Evolutionary conservation across 1,139 yeast species (phyloP), one percentile per base, ranked within the genome.

Genomic region (Taiozyma sp.): DNA sequence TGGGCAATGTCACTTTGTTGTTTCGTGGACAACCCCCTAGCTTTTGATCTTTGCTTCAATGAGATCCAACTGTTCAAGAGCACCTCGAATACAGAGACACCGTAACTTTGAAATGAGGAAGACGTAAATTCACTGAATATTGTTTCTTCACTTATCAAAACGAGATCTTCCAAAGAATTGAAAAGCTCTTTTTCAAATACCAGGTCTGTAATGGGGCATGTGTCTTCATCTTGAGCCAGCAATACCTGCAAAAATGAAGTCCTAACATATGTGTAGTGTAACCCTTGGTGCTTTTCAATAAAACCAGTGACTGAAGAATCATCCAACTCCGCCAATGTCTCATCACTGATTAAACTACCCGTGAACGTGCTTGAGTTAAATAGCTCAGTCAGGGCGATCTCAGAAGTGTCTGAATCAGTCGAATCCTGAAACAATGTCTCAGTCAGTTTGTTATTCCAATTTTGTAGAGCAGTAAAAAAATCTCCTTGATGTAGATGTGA

Each of bases 81-180:
- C 0, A 84, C 58, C 59, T 88, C 96, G 56, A 74, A 76, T 0
- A 85, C 62, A 0, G 80, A 70, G 22, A 70, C 54, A 2, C 48
- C 39, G 30, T 29, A 36, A 13, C 32, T 29, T 9, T 22, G 27
- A n/a, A 43, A n/a, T 5, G 43, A 40, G 10, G 43, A 40, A 14
- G 28, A 22, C 12, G 5, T 8, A 14, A 44, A 23, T 7, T 51
- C 42, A 4, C 43, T 28, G 13, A 42, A 45, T 6, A 52, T 28
- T 5, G 34, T 47, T 13, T 45, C 51, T 23, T 57, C 60, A 14
- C 51, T 23, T 7, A 57, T 44, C 8, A 58, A 36, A 0, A 59
- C 54, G 4, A 61, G 36, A 2, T 14, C 24, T 46, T 61, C 64
- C 8, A 62, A 12, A 4, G 42, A 27, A 0, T 34, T 19, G 29